Evolutionary conservation across 2,329 filamentous ascomycete species (phyloP).

Genomic region (Blumeria graminis): DNA sequence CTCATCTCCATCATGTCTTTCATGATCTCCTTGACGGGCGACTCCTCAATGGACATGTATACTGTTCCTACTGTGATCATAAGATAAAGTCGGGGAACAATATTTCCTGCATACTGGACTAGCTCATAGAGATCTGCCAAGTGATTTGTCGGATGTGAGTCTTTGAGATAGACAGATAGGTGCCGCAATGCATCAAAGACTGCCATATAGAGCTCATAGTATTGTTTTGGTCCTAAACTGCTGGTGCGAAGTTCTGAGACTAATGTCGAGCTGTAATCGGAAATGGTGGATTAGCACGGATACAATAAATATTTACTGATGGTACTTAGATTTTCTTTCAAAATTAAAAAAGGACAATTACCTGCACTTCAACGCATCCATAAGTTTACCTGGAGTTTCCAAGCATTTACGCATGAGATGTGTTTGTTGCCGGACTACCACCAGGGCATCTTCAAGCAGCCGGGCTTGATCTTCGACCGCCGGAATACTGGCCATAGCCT

Average conservation of each 20-base stretch:
- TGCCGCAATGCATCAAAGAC: slow-evolving; percentile 95
- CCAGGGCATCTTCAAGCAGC: slow-evolving; percentile 88
- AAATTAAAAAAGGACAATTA: slow-evolving; percentile 19
- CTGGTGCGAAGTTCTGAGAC: slow-evolving; percentile 96
- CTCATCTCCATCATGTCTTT: slow-evolving; percentile 99
- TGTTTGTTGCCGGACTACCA: slow-evolving; percentile 91
- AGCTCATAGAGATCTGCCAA: slow-evolving; percentile 94
- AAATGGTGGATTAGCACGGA: slow-evolving; percentile 11
- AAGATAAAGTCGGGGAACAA: slow-evolving; percentile 82
- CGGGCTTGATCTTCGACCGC: slow-evolving; percentile 63
- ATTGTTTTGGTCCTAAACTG: slow-evolving; percentile 94
- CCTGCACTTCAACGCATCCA: slow-evolving; percentile 99
- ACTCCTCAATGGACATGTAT: slow-evolving; percentile 96
- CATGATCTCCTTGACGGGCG: slow-evolving; percentile 98
- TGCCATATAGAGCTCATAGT: slow-evolving; percentile 98
- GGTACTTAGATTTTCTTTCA: too few relatives aligned
- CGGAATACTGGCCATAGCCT: slow-evolving; percentile 28
- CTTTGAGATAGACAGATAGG: slow-evolving; percentile 84
- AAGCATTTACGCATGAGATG: slow-evolving; percentile 93
- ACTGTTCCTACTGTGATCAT: slow-evolving; percentile 99
- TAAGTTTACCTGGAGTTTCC: slow-evolving; percentile 91
- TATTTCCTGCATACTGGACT: slow-evolving; percentile 95
- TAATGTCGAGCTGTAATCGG: slow-evolving; percentile 53
- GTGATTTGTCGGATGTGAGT: slow-evolving; percentile 94
- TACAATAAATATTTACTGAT: slow-evolving; percentile 3